Percentiles rank a stretch among this genome's conserved stretches.
phyloP scores from a whole-genome alignment of 2,329 filamentous ascomycete species.

The Sporothrix brunneoviolacea region DNA sequence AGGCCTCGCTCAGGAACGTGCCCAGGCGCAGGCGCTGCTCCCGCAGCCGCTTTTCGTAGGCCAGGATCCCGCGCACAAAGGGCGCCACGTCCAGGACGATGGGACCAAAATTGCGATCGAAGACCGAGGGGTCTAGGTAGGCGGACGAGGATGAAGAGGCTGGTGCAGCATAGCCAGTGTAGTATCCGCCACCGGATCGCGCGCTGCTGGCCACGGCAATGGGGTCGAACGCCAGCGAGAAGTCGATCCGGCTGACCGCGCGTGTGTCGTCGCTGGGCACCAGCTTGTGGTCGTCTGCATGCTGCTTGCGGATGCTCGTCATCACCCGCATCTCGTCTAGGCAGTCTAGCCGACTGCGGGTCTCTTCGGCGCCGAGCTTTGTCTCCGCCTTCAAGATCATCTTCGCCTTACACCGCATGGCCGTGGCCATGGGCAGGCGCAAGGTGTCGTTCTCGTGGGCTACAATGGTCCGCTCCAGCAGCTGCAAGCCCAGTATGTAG shows the following conservation, averaged over 20 bases:
- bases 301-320: slow-evolving; percentile 32
- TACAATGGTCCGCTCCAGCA: slow-evolving; percentile 40
- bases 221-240: slow-evolving; percentile 54
- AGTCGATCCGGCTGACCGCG: slow-evolving; percentile 42
- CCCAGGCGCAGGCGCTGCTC: slow-evolving; percentile 54
- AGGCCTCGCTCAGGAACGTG: slow-evolving; percentile 43
- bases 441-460: slow-evolving; percentile 26
- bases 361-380: not conserved
- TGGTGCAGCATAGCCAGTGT: slow-evolving; percentile 21
- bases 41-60: slow-evolving; percentile 66
- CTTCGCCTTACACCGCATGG: slow-evolving; percentile 29
- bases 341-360: slow-evolving; percentile 14
- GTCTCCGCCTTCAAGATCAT: slow-evolving; percentile 22
- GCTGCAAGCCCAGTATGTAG: slow-evolving; percentile 39
- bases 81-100: slow-evolving; percentile 77
- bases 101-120: slow-evolving; percentile 62
- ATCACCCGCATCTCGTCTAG: slow-evolving; percentile 30
- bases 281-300: slow-evolving; percentile 30
- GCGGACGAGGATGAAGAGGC: slow-evolving; percentile 24
- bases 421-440: slow-evolving; percentile 25
- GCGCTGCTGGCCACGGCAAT: slow-evolving; percentile 42
- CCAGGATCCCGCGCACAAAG: slow-evolving; percentile 79
- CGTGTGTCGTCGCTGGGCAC: slow-evolving; percentile 18
- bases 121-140: slow-evolving; percentile 61
- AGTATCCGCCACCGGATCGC: not conserved